A percentile compares a stretch with the other conserved stretches of the same genome.
Conservation (phyloP, 176 grass and related monocot species). For the Poa pratensis region DNA sequence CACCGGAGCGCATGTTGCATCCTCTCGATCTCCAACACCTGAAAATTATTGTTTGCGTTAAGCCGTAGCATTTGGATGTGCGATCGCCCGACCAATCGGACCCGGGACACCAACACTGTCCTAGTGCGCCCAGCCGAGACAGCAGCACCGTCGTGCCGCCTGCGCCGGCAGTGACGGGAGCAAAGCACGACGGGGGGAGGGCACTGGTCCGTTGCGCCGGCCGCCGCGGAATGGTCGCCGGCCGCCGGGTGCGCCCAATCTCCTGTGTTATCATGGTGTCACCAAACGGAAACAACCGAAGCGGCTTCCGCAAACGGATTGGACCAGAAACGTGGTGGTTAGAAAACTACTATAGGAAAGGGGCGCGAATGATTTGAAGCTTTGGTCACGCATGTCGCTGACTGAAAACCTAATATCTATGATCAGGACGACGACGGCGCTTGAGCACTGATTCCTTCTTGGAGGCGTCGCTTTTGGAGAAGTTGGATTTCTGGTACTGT, state of each 20-base stretch:
- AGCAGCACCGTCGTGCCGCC: too few species aligned
- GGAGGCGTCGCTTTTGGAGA: too few species aligned
- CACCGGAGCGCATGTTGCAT: constrained; percentile 23
- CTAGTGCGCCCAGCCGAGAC: neutral
- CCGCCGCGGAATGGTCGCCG: neutral
- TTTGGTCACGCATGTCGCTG: constrained; percentile 34
- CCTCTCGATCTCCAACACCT: neutral
- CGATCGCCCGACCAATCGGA: constrained; percentile 1
- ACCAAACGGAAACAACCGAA: neutral
- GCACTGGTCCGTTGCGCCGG: neutral
- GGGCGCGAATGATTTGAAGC: constrained; percentile 26
- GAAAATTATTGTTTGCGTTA: neutral
- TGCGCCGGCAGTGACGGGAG: too few species aligned
- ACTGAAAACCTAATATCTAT: neutral
- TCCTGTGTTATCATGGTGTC: constrained; percentile 21
- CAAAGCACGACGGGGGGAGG: too few species aligned
- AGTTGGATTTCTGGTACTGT: too few species aligned
- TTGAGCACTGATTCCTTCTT: too few species aligned
- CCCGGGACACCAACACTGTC: neutral
- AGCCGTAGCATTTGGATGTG: neutral
- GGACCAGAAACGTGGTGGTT: constrained; percentile 21
- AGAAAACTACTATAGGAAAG: neutral
- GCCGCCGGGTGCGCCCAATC: neutral
- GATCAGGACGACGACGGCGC: too few species aligned
- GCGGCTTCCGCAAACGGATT: too few species aligned